Base-by-base conservation (phyloP, 139 green algal genomes). In the Deuterostichococcus epilithicus region DNA sequence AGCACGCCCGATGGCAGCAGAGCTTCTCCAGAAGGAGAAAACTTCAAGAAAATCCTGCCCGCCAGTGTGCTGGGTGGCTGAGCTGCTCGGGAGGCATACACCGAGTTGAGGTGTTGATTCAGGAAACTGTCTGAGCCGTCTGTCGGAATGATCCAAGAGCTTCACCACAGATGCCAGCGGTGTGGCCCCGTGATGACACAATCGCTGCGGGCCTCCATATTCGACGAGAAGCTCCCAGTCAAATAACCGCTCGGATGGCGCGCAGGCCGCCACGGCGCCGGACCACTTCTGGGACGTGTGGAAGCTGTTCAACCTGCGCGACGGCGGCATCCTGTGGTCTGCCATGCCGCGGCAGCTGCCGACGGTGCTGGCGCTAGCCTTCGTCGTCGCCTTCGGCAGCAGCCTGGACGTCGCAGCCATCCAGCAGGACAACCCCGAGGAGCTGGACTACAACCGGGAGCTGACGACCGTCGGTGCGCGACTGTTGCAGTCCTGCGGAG, bases 301-400 rank as follows among this genome's bases (percentile, higher is more conserved):
- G 78, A n/a, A 68, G 45, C 74, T 96, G 63, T 93, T 87, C 79
- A 85, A 89, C 82, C 68, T 91, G 10, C 30, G 82, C 22, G 73
- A 82, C 39, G 44, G 75, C 28, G 86, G 83, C 76, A 84, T 94
- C 34, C 76, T 81, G 47, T 86, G 86, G 81, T 10, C n/a, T 0
- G 89, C 85, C 8, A 30, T 92, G 45, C n/a, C 82, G 33, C 30
- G 45, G 20, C 76, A 82, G 76, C 32, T 80, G 63, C 59, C 47
- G 72, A 95, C 92, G 73, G 72, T 92, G 72, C 45, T 88, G 26
- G 90, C 86, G 0, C 88, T 95, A 1, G 92, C 88, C 78, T 81
- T 94, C 30, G 86, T 97, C 44, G 89, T 94, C 1, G 90, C 88
- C 38, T 95, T 97, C 80, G 92, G 92, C 28, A 87, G 75, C 67